Base-by-base conservation (phyloP, 169 alveolate species). In the Plasmodium knowlesi region DNA sequence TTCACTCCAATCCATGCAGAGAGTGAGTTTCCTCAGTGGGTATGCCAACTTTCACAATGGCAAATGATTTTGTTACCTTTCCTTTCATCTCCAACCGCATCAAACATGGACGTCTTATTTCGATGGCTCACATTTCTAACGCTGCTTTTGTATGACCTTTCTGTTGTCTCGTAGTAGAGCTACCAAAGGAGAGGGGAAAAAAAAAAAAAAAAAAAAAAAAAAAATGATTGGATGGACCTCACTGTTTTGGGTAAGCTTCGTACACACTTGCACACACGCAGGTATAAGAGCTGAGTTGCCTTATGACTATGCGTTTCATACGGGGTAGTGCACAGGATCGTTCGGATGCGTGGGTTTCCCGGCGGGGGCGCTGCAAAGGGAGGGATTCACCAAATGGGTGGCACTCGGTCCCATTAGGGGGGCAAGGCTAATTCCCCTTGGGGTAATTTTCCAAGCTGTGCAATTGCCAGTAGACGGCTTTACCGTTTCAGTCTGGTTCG, bases 41-140 rank as follows among this genome's bases (percentile, higher is more conserved):
- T 14, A 22, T 28, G n/a, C 37, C 0, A 74, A 80, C 61, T 14
- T 14, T 8, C 10, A 5, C 3, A 19, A 50, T 9, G 34, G n/a
- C 1, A 32, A 14, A 28, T 6, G 32, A 16, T n/a, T 16, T n/a
- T 16, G 37, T 5, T 61, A 83, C 82, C 84, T 28, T n/a, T 43
- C 8, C 67, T 50, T 22, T 84, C 84, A 72, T 9, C 57, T 16
- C 16, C 25, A 74, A 54, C 39, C 9, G n/a, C 32, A 32, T 88
- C 89, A 78, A 88, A 88, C 16, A 53, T 41, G 22, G 94, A 88
- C 12, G 82, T 78, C 30, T 79, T 88, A 79, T 88, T 88, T 57
- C 82, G 61, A 50, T 88, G 89, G 53, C 71, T 54, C 53, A 88
- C 32, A 46, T 88, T 76, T 79, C 89, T 78, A 41, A 30, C 71